Base-by-base conservation (phyloP, 345 rosid genomes). In the Pistacia atlantica region DNA sequence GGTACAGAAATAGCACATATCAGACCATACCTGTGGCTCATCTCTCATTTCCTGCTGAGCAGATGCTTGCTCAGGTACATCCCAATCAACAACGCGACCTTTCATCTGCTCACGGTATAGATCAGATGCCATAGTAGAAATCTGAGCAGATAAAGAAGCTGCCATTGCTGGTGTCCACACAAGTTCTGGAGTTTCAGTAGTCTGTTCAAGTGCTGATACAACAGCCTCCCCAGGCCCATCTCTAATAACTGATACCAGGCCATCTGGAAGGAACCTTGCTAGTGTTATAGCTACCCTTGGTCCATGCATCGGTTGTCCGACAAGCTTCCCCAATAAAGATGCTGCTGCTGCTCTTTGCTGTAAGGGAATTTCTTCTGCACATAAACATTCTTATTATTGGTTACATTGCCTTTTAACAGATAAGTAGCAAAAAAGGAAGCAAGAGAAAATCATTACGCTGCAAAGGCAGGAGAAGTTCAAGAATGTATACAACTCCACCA, bases 121-220 rank as follows among this genome's bases (percentile, higher is more conserved):
- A 49, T 93, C 97, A 61, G 99, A 89, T 69, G 95, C 97, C 97
- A 96, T 93, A 58, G 99, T 92, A 10, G 95, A 89, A 80, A 96
- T 86, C 82, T 96, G 98, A 56, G 98, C 99, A 70, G 99, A 90
- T 79, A 93, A 86, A 77, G 98, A 96, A 84, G 99, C 89, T 49
- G 98, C 97, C 98, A 96, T 96, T 60, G 98, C 99, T 59, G 98
- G 97, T 77, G 99, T 96, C 99, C 99, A 96, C 65, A 96, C 99
- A 78, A 96, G 97, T 86, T 96, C 97, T 80, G 98, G 98, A 14
- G 99, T 93, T 84, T 96, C 99, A 22, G 97, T 90, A 33, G 97
- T 96, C 81, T 87, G 95, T 66, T 96, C 99, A 78, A 96, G 91
- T 4, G 92, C 92, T 80, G 90, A 89, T 62, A 96, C 92, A 76